Evolutionary conservation across 2,329 filamentous ascomycete species (phyloP), one percentile per base, ranked within the genome.

Genomic region (Xylariaceae sp.): DNA sequence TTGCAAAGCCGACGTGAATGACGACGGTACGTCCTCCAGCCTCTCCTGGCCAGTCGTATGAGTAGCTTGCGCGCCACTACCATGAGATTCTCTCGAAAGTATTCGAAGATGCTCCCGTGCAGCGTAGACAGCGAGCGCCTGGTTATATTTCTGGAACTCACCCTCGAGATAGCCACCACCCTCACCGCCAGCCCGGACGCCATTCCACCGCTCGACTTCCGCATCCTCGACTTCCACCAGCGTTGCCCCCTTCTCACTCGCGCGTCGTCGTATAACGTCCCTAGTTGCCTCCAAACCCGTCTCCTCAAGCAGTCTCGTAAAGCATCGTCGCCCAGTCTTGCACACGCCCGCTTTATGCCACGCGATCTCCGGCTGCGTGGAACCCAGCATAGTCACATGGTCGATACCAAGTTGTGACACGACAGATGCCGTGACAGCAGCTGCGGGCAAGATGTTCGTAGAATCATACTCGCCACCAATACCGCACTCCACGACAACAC

Each of bases 291-390:
- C 65, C 7, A 34, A 61, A 18, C 75, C 71, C 60, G 75, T 71
- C 62, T 83, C 82, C 4, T 71, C 71, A 5, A 84, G 71, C n/a
- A 73, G 71, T 17, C 88, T 70, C 0, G 87, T 87, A 62, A 89
- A 89, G 1, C 82, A 85, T 23, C 81, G 79, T 3, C 81, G 81
- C 0, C 82, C 84, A 0, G 74, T 55, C 73, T 95, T 96, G 72
- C 95, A 88, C 50, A 97, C 89, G 0, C 92, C 92, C 5, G 87
- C 88, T 73, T 97, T 97, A 72, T 96, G 90, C 92, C 92, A 96
- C 2, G 92, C 75, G 64, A 96, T 96, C 69, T 90, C 79, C 58
- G 89, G 86, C 54, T 93, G 82, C 0, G 90, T 92, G 44, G 82
- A 80, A 9, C 92, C 92, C 42, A 97, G 78, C 80, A 96, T 86